Evolutionary conservation across 345 rosid genomes (phyloP), one percentile per base, ranked within the genome.

Genomic region (Camelina sativa): DNA sequence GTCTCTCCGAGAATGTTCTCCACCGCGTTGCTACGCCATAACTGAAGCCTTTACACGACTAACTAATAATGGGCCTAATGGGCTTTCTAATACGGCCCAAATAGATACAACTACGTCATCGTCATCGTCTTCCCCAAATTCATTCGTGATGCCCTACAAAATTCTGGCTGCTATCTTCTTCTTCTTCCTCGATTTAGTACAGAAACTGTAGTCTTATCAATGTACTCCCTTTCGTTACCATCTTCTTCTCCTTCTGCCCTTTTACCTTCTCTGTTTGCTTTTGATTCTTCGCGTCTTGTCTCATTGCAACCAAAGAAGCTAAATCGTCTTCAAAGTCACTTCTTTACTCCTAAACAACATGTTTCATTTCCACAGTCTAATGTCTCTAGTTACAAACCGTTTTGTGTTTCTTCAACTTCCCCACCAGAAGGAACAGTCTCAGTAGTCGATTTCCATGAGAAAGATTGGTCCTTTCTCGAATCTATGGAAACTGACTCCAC

Each of bases 391-490:
- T 37, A 50, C 53, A 84, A 22, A 63, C 66, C 23, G 4, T 34
- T 63, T 2, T 62, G 57, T 19, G 64, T 73, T 43, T 66, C 71
- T 44, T 76, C 83, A 15, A 44, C 80, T 2, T 70, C 78, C 38
- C 82, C 88, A 25, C 82, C 90, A 6, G 81, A 87, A 15, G 97
- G 82, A 70, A 67, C 75, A 67, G 67, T 73, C 43, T 67, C 81
- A 1, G 82, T 71, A 1, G 67, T 84, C 38, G 98, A 91, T 66
- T 82, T 90, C 41, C 7, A 66, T 51, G 96, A 91, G 78, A 89
- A 92, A 81, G 96, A 92, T 77, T 92, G 95, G 92, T 92, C 98
- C 4, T 89, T 90, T 86, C 91, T 92, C 23, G 96, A 91, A 79
- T 76, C 82, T 2, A 87, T 86, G 79, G 89, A 84, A 52, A 69